Evolutionary conservation across 164 flowering plant species (phyloP), one percentile per base, ranked within the genome.

Genomic region (Akebia trifoliata): DNA sequence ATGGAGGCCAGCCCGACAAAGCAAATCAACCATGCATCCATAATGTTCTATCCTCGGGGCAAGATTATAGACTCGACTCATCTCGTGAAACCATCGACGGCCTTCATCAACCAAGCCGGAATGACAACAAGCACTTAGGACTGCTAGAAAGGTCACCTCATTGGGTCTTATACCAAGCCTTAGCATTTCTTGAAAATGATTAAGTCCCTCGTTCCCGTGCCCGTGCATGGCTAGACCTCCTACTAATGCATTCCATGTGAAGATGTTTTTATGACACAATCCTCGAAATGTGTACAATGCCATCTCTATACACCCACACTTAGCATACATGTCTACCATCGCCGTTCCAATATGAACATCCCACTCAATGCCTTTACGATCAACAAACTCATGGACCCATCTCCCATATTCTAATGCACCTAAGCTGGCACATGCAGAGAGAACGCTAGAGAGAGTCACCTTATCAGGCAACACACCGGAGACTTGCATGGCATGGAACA

Each of bases 211-310:
- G 17, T 49, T 64, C 21, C 80, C 83, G 60, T 56, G 69, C 6
- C 87, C 83, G 54, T 80, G 77, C 63, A 76, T 74, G 1, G 87
- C 87, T 44, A 82, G 52, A 42, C 84, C 87, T 30, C 75, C 74
- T 18, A 78, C 43, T 54, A 76, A 54, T 4, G 78, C 80, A 70
- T 80, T 80, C 81, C 81, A 78, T 12, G 78, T 65, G 48, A 34
- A 64, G 12, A 80, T 56, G 35, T 74, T 76, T 56, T 56, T 66
- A 18, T 24, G 54, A 8, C 40, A 54, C 64, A 72, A 55, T 34
- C 48, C 55, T 45, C 62, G 25, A 45, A 80, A 82, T 35, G 55
- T 61, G 18, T 42, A 18, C 56, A 72, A 21, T 30, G 82, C 77
- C 68, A 64, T 72, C 9, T 80, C 80, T 24, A 78, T 63, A 50